These are phyloP conservation scores for Saccharomyces paradoxus DNA, from an alignment of 805 yeast genomes.

Conservation along the genomic window DNA sequence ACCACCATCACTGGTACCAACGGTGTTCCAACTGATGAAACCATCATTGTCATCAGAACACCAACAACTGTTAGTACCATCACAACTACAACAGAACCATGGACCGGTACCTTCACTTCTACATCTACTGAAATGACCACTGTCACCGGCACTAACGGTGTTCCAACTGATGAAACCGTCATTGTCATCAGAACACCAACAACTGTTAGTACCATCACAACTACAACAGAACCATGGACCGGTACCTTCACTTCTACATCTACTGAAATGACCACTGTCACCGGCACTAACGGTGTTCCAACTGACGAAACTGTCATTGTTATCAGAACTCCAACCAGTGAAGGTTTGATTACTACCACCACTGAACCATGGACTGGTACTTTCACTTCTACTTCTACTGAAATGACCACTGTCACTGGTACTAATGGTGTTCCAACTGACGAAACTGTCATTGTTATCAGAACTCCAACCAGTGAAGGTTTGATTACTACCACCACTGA, in stretches of 20 bases:
- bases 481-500: too few species aligned
- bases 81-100: background rate
- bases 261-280: background rate
- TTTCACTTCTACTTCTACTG: too few species aligned
- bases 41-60: background rate
- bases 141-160: too few species aligned
- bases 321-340: slow-evolving; percentile 2
- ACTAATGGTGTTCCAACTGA: too few species aligned
- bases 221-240: background rate
- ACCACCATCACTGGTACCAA: background rate
- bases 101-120: background rate
- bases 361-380: slow-evolving; percentile 1
- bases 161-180: too few species aligned
- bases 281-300: background rate
- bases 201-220: too few species aligned
- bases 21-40: background rate
- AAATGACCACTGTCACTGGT: too few species aligned
- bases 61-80: background rate
- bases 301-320: slow-evolving; percentile 2
- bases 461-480: too few species aligned
- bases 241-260: background rate
- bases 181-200: too few species aligned
- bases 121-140: too few species aligned
- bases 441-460: too few species aligned
- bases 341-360: background rate